Evolutionary conservation across 2,329 filamentous ascomycete genomes (phyloP).

Genomic region (Claviceps cyperi): DNA sequence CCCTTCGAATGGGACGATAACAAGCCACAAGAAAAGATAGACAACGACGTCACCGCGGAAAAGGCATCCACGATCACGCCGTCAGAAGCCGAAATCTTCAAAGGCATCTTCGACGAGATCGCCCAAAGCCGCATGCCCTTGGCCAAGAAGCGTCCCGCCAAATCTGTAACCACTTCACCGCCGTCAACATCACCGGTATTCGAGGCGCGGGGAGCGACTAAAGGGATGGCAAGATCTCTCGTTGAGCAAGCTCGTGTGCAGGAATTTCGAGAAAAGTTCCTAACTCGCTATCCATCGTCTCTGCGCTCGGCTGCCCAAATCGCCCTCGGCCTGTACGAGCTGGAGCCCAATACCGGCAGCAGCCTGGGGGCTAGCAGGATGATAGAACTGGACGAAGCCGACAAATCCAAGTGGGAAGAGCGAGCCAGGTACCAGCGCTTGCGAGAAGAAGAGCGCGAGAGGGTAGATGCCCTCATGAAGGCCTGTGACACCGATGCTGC

Average conservation of each 20-base stretch:
- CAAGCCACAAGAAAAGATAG: slow-evolving; percentile 7
- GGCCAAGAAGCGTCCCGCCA: slow-evolving; percentile 11
- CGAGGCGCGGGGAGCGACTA: neutral
- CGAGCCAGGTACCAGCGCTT: slow-evolving; percentile 20
- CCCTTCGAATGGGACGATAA: slow-evolving; percentile 36
- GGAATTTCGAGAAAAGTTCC: slow-evolving; percentile 20
- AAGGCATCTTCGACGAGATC: slow-evolving; percentile 37
- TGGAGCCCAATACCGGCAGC: slow-evolving; percentile 15
- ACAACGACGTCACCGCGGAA: slow-evolving; percentile 9
- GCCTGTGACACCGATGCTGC: slow-evolving; percentile 44
- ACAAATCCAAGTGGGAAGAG: slow-evolving; percentile 21
- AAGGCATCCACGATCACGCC: slow-evolving; percentile 40
- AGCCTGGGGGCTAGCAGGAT: slow-evolving; percentile 11
- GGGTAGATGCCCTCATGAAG: slow-evolving; percentile 40
- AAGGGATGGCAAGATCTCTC: slow-evolving; percentile 14
- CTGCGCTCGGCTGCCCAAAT: slow-evolving; percentile 25
- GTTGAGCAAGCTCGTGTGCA: slow-evolving; percentile 19
- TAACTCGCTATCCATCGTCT: slow-evolving; percentile 24
- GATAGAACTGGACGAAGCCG: slow-evolving; percentile 17
- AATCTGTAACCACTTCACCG: neutral
- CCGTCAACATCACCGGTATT: neutral
- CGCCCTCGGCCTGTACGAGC: slow-evolving; percentile 24
- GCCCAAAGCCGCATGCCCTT: slow-evolving; percentile 20
- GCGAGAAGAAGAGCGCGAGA: slow-evolving; percentile 30
- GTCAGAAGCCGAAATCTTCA: slow-evolving; percentile 42